Base-by-base conservation (phyloP, 1,284 basidiomycete genomes). In the Cutaneotrichosporon sp. region DNA sequence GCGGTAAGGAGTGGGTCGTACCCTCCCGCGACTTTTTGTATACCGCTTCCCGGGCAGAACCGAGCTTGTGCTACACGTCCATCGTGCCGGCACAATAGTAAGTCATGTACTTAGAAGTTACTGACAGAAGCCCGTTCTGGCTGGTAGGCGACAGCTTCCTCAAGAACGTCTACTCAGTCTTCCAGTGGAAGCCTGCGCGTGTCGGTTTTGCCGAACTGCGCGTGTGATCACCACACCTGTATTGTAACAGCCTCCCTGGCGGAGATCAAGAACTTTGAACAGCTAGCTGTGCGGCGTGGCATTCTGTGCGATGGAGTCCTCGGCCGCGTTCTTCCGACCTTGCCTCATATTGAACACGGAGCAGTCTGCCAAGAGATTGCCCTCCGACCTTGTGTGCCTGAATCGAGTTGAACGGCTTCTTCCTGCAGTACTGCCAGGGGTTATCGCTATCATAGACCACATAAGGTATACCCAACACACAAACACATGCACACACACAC, bases 161-260 rank as follows among this genome's bases (percentile, higher is more conserved):
- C 84, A 97, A 95, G 86, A 95, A 94, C 73, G 90, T 92, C 0
- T 96, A 93, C 81, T 88, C 90, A 0, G 89, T 92, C 5, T 95
- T 89, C 82, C 85, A 90, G 42, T 89, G 87, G 69, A 79, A 82
- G 26, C 90, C 91, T 0, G 79, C 89, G 0, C 87, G 90, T 2
- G 86, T 96, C 57, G 92, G 93, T 0, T 95, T 96, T 73, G 92
- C 92, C 7, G 64, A 81, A 21, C 69, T 81, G 31, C 50, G 50
- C 50, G 50, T 18, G 31, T 53, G 34, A 53, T 6, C 16, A 4
- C 22, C 49, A n/a, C 8, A n/a, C 8, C 14, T n/a, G 7, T 47
- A n/a, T n/a, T 14, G 22, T 50, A 50, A 30, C 22, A 8, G n/a
- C 47, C 47, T 26, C 47, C 47, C 21, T 11, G 9, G 47, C 47